These are phyloP conservation scores for Isoetes taiwanensis DNA, from an alignment of 75 land plant genomes.

Conservation along the genomic window DNA sequence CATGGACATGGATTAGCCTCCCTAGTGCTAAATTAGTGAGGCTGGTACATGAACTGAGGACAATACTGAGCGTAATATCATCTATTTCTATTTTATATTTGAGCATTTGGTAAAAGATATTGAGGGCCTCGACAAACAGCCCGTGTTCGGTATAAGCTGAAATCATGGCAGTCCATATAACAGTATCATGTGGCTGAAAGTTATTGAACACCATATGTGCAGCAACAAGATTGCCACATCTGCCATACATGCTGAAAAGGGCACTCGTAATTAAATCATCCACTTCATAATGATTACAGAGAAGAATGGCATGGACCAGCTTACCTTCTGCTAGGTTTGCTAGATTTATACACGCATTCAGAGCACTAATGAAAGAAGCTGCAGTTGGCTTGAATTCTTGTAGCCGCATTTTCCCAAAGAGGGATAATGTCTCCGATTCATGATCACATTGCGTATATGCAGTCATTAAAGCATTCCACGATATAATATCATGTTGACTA, in stretches of 20 bases:
- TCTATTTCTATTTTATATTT: background rate
- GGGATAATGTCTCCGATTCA: background rate
- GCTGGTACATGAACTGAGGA: background rate
- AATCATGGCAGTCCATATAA: constrained; percentile 17
- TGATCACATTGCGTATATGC: constrained; percentile 4
- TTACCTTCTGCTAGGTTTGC: no score
- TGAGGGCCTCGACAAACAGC: background rate
- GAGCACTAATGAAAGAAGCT: background rate
- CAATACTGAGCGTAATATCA: background rate
- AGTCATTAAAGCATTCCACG: constrained; percentile 13
- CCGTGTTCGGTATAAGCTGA: constrained; percentile 6
- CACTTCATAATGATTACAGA: background rate
- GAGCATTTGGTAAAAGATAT: background rate
- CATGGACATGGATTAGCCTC: background rate
- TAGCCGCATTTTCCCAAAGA: constrained; percentile 8
- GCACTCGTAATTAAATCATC: constrained; percentile 4
- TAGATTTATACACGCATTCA: constrained; percentile 11
- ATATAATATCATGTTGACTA: background rate
- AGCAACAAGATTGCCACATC: constrained; percentile 2
- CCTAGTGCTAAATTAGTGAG: background rate
- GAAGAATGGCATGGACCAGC: constrained; percentile 5
- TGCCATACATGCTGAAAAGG: constrained; percentile 12
- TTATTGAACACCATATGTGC: constrained; percentile 12
- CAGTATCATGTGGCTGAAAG: constrained; percentile 1
- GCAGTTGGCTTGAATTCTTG: constrained; percentile 2